phyloP scores from a whole-genome alignment of 2,329 filamentous ascomycete genomes.

The Thielaviopsis euricoi region DNA sequence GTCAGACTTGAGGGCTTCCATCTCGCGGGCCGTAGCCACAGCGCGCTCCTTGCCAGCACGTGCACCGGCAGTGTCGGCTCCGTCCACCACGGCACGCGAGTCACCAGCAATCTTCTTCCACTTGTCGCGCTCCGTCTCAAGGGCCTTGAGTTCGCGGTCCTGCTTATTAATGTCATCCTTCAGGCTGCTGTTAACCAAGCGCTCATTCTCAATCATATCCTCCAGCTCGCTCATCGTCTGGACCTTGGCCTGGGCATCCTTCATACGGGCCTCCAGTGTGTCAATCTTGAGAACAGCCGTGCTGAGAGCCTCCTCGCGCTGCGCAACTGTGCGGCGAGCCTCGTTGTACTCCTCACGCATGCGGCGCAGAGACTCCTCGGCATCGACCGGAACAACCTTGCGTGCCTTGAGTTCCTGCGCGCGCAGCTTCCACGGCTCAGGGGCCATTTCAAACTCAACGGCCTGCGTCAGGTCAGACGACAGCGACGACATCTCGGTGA shows the following conservation, averaged over 20 bases:
- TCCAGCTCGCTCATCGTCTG: constrained; percentile 52
- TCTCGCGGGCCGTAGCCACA: constrained; percentile 54
- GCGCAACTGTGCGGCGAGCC: constrained; percentile 52
- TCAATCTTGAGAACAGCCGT: constrained; percentile 86
- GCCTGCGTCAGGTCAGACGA: constrained; percentile 56
- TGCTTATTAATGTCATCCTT: constrained; percentile 50
- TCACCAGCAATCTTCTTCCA: constrained; percentile 57
- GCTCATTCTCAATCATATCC: constrained; percentile 35
- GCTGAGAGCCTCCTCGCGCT: constrained; percentile 68
- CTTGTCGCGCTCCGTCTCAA: constrained; percentile 51
- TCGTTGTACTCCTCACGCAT: constrained; percentile 69
- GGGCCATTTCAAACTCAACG: constrained; percentile 59
- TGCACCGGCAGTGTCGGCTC: constrained; percentile 25
- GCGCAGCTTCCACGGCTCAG: constrained; percentile 69
- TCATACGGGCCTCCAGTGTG: constrained; percentile 74
- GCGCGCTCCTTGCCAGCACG: constrained; percentile 49
- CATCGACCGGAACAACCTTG: constrained; percentile 64
- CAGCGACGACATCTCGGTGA: constrained; percentile 55
- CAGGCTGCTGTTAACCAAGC: constrained; percentile 33
- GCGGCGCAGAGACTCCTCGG: constrained; percentile 67
- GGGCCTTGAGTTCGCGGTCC: constrained; percentile 45
- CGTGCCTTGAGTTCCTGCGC: constrained; percentile 68
- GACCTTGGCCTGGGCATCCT: constrained; percentile 64
- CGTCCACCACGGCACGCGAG: constrained; percentile 36
- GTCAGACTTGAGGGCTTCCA: constrained; percentile 54